These are phyloP conservation scores for Chalciporus piperatus DNA, from an alignment of 768 basidiomycete genomes.

Conservation along the genomic window DNA sequence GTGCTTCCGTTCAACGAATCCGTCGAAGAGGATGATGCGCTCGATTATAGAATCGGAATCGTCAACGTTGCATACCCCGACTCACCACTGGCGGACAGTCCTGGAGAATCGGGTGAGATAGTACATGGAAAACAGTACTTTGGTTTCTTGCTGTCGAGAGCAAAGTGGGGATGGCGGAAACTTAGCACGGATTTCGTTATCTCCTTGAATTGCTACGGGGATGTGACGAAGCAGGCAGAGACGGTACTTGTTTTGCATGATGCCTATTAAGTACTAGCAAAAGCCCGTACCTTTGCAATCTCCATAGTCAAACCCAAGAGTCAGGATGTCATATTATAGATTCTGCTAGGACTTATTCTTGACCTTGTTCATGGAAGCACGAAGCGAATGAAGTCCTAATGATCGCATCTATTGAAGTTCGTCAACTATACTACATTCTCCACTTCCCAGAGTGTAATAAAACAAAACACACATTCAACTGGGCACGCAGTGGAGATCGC, in stretches of 20 bases:
- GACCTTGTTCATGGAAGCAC: not conserved
- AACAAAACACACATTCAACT: not conserved
- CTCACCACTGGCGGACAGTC: too few relatives aligned
- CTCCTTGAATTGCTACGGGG: not conserved
- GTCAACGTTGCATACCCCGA: constrained; percentile 3
- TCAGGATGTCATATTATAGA: too few relatives aligned
- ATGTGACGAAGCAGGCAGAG: not conserved
- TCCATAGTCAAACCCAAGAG: not conserved
- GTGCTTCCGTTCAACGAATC: not conserved
- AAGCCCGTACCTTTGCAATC: not conserved
- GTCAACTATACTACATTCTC: constrained; percentile 12
- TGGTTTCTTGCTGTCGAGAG: constrained; percentile 6
- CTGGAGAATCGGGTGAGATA: not conserved
- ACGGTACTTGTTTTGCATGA: constrained; percentile 1
- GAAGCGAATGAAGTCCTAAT: not conserved
- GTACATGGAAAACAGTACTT: not conserved
- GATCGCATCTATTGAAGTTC: constrained; percentile 11
- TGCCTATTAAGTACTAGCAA: not conserved
- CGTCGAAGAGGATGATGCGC: not conserved
- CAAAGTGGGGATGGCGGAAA: constrained; percentile 10
- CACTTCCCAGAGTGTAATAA: not conserved
- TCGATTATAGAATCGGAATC: constrained; percentile 3
- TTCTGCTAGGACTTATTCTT: too few relatives aligned
- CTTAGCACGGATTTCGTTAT: constrained; percentile 4
- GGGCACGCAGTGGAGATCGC: not conserved